Evolutionary conservation across 148 eudicot species (phyloP).

Genomic region (Camellia sinensis): DNA sequence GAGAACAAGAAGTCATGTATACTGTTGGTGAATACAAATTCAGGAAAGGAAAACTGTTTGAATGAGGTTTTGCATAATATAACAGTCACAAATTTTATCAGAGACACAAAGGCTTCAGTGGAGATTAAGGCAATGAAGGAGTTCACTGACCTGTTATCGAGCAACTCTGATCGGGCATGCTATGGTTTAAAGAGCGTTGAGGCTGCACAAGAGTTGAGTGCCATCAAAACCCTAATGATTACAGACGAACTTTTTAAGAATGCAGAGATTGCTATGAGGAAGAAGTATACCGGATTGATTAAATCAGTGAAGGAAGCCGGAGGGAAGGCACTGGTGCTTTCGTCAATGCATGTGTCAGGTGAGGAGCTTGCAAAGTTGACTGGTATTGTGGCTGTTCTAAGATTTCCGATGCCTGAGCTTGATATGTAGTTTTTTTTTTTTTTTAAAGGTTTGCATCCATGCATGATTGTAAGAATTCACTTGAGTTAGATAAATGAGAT

Average conservation of each 20-base stretch:
- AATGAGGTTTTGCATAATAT: conserved; percentile 3
- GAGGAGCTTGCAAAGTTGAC: conserved; percentile 15
- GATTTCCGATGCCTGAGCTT: conserved; percentile 21
- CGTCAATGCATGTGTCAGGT: not conserved
- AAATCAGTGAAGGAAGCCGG: conserved; percentile 16
- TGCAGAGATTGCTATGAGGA: conserved; percentile 9
- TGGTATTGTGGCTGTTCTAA: conserved; percentile 17
- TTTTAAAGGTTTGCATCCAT: not conserved
- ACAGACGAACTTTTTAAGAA: conserved; percentile 15
- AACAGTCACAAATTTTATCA: not conserved
- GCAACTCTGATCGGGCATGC: conserved; percentile 11
- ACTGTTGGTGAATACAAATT: not conserved
- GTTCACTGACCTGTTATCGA: conserved; percentile 7
- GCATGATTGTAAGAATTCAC: too few relatives aligned
- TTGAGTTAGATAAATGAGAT: too few relatives aligned
- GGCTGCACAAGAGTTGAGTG: conserved; percentile 8
- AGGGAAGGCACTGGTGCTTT: conserved; percentile 15
- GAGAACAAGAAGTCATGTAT: not conserved
- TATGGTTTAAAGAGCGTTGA: conserved; percentile 20
- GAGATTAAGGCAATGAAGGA: conserved; percentile 8
- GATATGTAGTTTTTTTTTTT: conserved; percentile 1
- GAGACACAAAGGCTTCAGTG: not conserved
- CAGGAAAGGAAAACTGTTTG: not conserved
- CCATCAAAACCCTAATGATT: conserved; percentile 16
- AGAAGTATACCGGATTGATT: conserved; percentile 10